Conservation (phyloP, 164 flowering plant genomes). For the Echeveria elegans region DNA sequence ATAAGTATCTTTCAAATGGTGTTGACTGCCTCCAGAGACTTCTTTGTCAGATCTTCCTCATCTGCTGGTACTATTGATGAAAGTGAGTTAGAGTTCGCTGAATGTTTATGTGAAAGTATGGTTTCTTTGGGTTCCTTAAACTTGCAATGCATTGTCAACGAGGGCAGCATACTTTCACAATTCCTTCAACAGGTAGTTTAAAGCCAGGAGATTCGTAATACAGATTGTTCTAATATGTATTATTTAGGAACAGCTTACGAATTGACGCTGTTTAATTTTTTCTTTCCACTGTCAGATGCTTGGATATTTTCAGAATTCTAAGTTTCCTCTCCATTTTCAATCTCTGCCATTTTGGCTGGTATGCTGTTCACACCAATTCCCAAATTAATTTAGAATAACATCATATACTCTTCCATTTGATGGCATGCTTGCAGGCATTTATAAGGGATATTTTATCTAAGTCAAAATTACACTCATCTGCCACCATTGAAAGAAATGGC, state of each 20-base stretch:
- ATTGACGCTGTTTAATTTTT: background rate
- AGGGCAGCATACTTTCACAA: conserved; percentile 34
- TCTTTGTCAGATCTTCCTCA: conserved; percentile 40
- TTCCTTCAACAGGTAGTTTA: conserved; percentile 71
- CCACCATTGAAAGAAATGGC: conserved; percentile 29
- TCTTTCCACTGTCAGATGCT: conserved; percentile 65
- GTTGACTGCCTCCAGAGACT: conserved; percentile 65
- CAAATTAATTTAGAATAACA: background rate
- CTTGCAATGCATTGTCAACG: conserved; percentile 59
- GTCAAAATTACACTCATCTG: conserved; percentile 40
- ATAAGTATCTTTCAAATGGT: conserved; percentile 55
- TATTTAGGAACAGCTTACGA: background rate
- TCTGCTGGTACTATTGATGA: conserved; percentile 41
- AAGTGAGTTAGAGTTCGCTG: conserved; percentile 86
- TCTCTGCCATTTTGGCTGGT: conserved; percentile 92
- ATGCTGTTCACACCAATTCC: conserved; percentile 16
- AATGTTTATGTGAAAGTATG: conserved; percentile 87
- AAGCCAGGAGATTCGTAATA: background rate
- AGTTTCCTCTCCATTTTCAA: conserved; percentile 68
- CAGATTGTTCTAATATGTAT: too few species aligned
- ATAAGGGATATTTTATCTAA: conserved; percentile 69
- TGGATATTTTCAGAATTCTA: conserved; percentile 73
- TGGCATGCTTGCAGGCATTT: conserved; percentile 39
- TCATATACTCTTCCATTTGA: background rate
- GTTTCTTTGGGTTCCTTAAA: conserved; percentile 75